Evolutionary conservation across 2,329 filamentous ascomycete species (phyloP), one percentile per base, ranked within the genome.

Genomic region (Sporothrix sp.): DNA sequence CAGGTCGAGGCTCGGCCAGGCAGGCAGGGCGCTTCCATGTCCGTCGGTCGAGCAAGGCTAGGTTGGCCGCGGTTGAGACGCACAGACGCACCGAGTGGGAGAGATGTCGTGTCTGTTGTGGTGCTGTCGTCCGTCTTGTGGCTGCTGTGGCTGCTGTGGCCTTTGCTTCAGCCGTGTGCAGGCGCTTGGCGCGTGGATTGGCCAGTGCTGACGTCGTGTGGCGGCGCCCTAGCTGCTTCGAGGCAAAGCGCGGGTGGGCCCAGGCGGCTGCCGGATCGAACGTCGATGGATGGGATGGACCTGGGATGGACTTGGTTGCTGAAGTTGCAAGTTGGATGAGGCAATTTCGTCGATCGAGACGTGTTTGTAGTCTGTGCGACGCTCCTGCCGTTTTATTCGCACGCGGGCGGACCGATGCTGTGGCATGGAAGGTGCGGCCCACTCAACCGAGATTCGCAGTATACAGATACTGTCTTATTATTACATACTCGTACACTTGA

Each of bases 181-280:
- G 39, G 46, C 38, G 38, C 35, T 33, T 45, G 16, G 40, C 40
- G 28, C 40, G 45, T 40, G 39, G 46, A 52, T 49, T 49, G 51
- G 51, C 39, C 45, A 45, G 45, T 38, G 45, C 51, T 52, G 46
- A 52, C 51, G 51, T 52, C 51, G 51, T 21, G 50, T 39, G 44
- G 44, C 27, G 28, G 18, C n/a, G 36, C 18, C 47, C 35, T 45
- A 45, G 43, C 43, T 30, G 43, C 43, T 47, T 47, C 16, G 27
- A 48, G 46, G 25, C 46, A 52, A 52, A 33, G 43, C 35, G 39
- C 48, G 18, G 33, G 18, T 27, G 27, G 49, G 30, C 18, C 23
- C 43, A 36, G 16, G 43, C 20, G 16, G 33, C 35, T 32, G 14
- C 14, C 16, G 16, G 43, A 33, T 45, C 43, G 25, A 35, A 30